These are phyloP conservation scores for Gloeopeniophorella convolvens DNA, from an alignment of 768 basidiomycete genomes.

Conservation along the genomic window DNA sequence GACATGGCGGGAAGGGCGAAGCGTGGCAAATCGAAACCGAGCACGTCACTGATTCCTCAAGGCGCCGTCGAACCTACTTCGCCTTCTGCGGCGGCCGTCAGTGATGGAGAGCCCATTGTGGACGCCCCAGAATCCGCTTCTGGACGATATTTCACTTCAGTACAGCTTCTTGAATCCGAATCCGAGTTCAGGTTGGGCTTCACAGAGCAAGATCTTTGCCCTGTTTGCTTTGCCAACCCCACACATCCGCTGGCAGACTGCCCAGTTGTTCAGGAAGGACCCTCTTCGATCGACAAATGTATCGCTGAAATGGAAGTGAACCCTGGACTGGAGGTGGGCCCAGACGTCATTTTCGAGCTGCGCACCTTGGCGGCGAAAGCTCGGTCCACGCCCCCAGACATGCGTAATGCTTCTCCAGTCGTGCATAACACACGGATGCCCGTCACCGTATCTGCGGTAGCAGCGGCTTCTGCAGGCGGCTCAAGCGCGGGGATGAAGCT, in stretches of 20 bases:
- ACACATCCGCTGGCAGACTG: conserved; percentile 1
- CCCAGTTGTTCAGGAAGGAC: background rate
- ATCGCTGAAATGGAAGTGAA: conserved; percentile 4
- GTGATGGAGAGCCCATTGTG: background rate
- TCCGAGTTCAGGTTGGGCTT: background rate
- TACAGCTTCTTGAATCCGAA: background rate
- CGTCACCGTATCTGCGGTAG: too few species aligned
- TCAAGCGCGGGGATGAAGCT: background rate
- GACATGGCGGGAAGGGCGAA: background rate
- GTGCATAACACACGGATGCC: background rate
- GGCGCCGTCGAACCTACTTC: background rate
- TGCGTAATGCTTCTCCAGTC: background rate
- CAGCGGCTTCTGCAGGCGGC: background rate
- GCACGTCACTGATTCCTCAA: background rate
- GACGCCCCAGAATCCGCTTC: background rate
- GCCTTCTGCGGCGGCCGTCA: too few species aligned
- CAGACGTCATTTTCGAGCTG: background rate
- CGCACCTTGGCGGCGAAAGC: background rate
- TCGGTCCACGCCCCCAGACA: background rate
- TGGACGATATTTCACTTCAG: background rate
- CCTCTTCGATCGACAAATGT: background rate
- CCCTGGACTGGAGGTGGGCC: background rate
- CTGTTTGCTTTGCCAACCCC: background rate
- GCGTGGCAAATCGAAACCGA: background rate
- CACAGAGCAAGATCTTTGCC: background rate